Conservation (phyloP, 2,329 filamentous ascomycete species). For the Penicillium sp. region DNA sequence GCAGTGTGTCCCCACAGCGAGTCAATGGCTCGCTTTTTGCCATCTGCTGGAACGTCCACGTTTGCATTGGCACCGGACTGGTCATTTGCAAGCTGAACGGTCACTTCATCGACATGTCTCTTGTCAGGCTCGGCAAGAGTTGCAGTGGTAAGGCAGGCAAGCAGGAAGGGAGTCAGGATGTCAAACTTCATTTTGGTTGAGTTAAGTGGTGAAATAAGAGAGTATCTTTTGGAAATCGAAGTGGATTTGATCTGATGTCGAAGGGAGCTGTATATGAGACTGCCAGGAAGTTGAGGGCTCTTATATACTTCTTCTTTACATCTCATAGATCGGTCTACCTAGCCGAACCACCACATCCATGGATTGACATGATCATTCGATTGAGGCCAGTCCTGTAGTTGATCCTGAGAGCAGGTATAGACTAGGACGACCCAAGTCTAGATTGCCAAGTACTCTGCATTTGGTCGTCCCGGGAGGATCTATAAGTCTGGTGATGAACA, state of each 20-base stretch:
- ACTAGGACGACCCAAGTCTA: not conserved
- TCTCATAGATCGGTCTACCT: not conserved
- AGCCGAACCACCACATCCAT: not conserved
- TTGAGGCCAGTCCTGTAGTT: not conserved
- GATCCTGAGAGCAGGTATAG: slow-evolving; percentile 1
- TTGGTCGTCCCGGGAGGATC: not conserved
- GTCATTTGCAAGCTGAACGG: slow-evolving; percentile 29
- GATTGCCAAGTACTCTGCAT: slow-evolving; percentile 1
- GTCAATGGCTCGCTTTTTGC: slow-evolving; percentile 18
- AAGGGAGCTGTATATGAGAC: not conserved
- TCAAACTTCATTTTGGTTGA: not conserved
- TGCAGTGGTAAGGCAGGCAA: not conserved
- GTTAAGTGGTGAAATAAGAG: not conserved
- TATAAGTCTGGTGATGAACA: not conserved
- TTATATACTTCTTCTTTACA: not conserved
- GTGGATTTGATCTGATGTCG: not conserved
- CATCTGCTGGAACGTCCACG: slow-evolving; percentile 21
- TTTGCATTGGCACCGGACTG: slow-evolving; percentile 26
- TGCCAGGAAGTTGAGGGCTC: not conserved
- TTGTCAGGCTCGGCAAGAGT: not conserved
- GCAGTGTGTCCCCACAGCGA: slow-evolving; percentile 26
- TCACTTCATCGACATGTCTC: slow-evolving; percentile 5
- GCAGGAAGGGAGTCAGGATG: not conserved
- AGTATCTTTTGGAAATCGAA: not conserved
- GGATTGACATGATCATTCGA: not conserved